Evolutionary conservation across 805 yeast genomes (phyloP), one percentile per base, ranked within the genome.

Genomic region (Candida corydali): DNA sequence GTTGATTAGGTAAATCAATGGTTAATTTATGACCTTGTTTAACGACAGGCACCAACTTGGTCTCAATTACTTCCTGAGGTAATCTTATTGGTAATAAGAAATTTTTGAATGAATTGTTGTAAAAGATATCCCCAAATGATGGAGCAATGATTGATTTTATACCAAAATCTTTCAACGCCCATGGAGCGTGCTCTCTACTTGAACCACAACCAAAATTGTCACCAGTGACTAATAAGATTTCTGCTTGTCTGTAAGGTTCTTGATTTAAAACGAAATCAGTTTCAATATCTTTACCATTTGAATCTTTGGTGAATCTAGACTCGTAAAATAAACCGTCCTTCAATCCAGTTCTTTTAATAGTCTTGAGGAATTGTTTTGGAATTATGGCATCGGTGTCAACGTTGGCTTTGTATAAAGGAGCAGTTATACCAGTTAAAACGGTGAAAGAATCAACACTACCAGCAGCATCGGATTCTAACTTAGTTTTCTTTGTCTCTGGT

Each of bases 151-250:
- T 85, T 45, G 91, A 82, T 63, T 85, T 82, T 63, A 93, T 88
- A 63, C 98, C 98, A 55, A 93, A 93, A 66, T 93, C 98, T 54
- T 88, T 89, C 49, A 93, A 75, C 2, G 98, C 98, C 98, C 98
- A 93, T 40, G 98, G 98, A 23, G 98, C 98, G 56, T 93, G 98
- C 65, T 93, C 98, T 76, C 98, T 86, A 2, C 97, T 89, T 27
- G 97, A 89, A 54, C 98, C 98, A 71, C 98, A 93, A 49, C 98
- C 98, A 59, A 93, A 93, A 73, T 93, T 93, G 59, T 86, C 95
- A 61, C 98, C 98, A 29, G 94, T 80, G 42, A 88, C 95, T 49
- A 91, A 82, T 47, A 93, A 70, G 49, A 91, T 82, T 62, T 84
- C 80, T 15, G 98, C 82, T 17, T 73, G 54, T 47, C 81, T 77